phyloP scores from a whole-genome alignment of 2,329 filamentous ascomycete genomes.

The Phyllosticta citrichinensis region DNA sequence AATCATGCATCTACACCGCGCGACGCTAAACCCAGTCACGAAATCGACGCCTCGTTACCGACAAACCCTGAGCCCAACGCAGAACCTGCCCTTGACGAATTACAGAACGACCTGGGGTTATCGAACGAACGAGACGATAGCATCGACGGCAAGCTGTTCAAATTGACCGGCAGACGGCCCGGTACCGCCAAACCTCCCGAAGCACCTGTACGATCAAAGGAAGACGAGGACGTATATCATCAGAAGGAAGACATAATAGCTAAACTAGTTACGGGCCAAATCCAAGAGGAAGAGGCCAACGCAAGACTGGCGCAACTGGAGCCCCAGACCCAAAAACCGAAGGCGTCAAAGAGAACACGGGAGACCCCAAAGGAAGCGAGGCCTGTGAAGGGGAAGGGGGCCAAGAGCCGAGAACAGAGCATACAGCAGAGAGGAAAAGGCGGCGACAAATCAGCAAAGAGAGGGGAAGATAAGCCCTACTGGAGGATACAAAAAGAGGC shows the following conservation, averaged over 20 bases:
- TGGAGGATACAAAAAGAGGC: constrained; percentile 74
- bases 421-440: no score
- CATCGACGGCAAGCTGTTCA: neutral
- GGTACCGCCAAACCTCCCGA: neutral
- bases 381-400: neutral
- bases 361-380: neutral
- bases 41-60: neutral
- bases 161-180: neutral
- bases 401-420: neutral
- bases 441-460: neutral
- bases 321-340: neutral
- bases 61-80: neutral
- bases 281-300: neutral
- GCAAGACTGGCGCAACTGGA: neutral
- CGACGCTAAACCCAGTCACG: neutral
- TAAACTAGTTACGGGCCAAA: neutral
- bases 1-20: neutral
- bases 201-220: neutral
- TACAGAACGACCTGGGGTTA: neutral
- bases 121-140: neutral
- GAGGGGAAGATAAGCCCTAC: constrained; percentile 27
- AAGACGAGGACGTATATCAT: neutral
- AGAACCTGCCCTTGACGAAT: neutral
- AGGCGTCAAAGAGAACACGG: neutral
- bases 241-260: neutral